A percentile compares a stretch with the other conserved stretches of the same genome.
These are phyloP conservation scores for Chamaecrista fasciculata DNA, from an alignment of 306 rosid species.

Conservation along the genomic window DNA sequence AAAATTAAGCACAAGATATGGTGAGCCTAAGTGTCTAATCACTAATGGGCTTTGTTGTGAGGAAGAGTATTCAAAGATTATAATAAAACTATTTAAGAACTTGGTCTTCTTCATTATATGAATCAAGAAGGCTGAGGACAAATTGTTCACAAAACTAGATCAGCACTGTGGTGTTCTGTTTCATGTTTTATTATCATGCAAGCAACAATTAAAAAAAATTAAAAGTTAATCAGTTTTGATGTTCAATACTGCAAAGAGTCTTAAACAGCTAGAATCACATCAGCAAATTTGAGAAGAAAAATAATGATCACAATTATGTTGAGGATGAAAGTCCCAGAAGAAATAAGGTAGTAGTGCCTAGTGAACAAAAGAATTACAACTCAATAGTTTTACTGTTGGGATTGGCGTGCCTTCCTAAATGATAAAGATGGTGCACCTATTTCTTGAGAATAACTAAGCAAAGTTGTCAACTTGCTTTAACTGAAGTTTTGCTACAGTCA, in stretches of 20 bases:
- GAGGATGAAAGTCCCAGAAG: background rate
- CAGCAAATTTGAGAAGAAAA: background rate
- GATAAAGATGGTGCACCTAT: background rate
- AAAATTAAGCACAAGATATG: background rate
- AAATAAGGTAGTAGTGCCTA: background rate
- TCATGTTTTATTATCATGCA: constrained; percentile 5
- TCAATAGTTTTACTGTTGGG: background rate
- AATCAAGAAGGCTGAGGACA: background rate
- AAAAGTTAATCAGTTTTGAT: background rate
- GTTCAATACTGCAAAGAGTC: background rate
- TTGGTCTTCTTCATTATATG: background rate
- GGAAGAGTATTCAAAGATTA: background rate
- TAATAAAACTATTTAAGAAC: background rate
- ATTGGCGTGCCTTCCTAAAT: background rate
- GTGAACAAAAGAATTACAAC: background rate
- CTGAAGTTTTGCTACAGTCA: background rate
- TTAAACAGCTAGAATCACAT: background rate
- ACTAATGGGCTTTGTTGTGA: background rate
- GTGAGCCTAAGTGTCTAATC: background rate
- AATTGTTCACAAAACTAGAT: background rate
- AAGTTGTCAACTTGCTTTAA: background rate
- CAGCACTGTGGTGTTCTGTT: background rate
- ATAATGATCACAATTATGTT: background rate
- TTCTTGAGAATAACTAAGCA: background rate
- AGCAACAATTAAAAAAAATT: background rate